Evolutionary conservation across 768 basidiomycete genomes (phyloP).

Genomic region (Neoboletus magnificus): DNA sequence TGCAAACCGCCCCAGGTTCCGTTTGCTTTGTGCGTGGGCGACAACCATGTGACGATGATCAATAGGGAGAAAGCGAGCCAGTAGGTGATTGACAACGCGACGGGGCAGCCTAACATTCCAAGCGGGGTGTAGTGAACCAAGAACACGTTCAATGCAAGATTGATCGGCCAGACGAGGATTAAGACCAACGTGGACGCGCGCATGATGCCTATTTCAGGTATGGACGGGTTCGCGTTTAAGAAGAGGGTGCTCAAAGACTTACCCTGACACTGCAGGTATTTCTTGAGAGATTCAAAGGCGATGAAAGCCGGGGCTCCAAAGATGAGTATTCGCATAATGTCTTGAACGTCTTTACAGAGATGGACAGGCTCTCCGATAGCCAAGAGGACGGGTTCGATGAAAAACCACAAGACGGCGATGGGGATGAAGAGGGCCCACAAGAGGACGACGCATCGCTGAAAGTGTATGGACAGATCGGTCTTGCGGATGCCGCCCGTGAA

Average conservation of each 20-base stretch:
- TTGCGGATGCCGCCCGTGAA: conserved; percentile 60
- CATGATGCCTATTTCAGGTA: conserved; percentile 59
- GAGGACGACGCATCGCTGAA: conserved; percentile 65
- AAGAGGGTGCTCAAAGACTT: conserved; percentile 1
- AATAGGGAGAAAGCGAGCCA: conserved; percentile 64
- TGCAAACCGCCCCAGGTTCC: conserved; percentile 64
- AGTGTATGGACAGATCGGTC: conserved; percentile 67
- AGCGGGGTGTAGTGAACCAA: conserved; percentile 65
- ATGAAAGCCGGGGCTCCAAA: conserved; percentile 70
- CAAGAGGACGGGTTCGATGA: conserved; percentile 59
- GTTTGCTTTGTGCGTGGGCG: conserved; percentile 52
- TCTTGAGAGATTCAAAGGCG: conserved; percentile 74
- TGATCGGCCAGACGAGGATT: conserved; percentile 61
- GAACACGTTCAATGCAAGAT: conserved; percentile 53
- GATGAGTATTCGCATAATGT: conserved; percentile 61
- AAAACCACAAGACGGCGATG: conserved; percentile 59
- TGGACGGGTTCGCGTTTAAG: not conserved
- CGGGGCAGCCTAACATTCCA: conserved; percentile 62
- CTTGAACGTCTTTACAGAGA: conserved; percentile 60
- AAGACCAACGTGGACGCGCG: conserved; percentile 64
- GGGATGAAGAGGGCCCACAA: conserved; percentile 66
- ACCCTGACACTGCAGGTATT: conserved; percentile 81
- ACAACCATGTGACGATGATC: conserved; percentile 45
- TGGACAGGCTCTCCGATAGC: conserved; percentile 56
- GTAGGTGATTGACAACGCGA: conserved; percentile 66